Conservation (phyloP, 2,329 filamentous ascomycete genomes). For the Calonectria multiphialidica region DNA sequence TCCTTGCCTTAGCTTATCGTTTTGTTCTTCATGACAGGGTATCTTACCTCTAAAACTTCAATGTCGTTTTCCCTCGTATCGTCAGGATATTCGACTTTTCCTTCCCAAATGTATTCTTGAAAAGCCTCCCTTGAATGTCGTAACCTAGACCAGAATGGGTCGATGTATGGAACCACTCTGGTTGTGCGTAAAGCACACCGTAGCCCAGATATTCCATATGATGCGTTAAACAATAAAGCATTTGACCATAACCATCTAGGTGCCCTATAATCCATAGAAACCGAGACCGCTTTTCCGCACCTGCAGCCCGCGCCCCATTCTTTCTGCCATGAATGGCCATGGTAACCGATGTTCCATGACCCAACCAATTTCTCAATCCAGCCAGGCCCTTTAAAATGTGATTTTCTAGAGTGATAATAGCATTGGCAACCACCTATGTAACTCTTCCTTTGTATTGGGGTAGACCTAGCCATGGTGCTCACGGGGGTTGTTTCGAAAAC, state of each 20-base stretch:
- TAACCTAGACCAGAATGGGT: rapidly evolving
- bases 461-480: too few relatives aligned
- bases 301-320: not conserved
- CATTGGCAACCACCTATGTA: not conserved
- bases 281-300: not conserved
- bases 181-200: not conserved
- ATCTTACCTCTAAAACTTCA: not conserved
- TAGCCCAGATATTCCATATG: not conserved
- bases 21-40: too few relatives aligned
- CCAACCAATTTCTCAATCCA: not conserved
- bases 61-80: not conserved
- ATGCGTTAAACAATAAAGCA: not conserved
- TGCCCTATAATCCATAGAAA: not conserved
- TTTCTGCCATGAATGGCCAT: not conserved
- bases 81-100: not conserved
- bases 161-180: not conserved
- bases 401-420: not conserved
- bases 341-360: not conserved
- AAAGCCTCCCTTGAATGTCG: not conserved
- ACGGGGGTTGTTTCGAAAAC: too few relatives aligned
- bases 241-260: not conserved
- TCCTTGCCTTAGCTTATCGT: not conserved
- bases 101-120: not conserved
- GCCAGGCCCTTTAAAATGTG: not conserved
- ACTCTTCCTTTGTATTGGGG: too few relatives aligned